Conservation (phyloP, 140 eudicot genomes). For the Ambrosia hybrid region DNA sequence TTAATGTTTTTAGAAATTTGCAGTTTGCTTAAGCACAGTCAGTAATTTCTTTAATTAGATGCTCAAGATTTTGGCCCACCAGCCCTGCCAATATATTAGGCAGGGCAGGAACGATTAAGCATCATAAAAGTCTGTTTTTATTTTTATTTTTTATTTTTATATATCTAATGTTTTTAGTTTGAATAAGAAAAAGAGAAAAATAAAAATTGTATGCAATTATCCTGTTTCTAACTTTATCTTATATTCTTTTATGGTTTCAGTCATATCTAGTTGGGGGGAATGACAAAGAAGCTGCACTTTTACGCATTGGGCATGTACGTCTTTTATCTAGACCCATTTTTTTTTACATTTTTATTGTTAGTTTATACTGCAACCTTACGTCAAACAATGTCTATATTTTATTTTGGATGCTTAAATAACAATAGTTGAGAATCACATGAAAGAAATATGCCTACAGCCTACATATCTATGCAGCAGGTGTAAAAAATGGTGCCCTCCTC, state of each 20-base stretch:
- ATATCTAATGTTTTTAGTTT: not conserved
- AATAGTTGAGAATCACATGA: conserved; percentile 6
- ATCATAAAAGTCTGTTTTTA: not conserved
- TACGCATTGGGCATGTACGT: conserved; percentile 90
- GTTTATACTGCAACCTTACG: conserved; percentile 13
- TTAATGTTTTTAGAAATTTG: not conserved
- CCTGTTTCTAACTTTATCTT: conserved; percentile 19
- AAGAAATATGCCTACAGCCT: not conserved
- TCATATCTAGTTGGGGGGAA: conserved; percentile 63
- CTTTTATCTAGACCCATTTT: conserved; percentile 12
- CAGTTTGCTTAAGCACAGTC: conserved; percentile 6
- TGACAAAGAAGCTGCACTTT: conserved; percentile 75
- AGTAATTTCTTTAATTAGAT: not conserved
- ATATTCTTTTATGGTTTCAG: conserved; percentile 39
- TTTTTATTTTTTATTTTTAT: not conserved
- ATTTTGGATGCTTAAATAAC: not conserved
- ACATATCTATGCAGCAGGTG: not conserved
- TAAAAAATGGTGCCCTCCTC: no score
- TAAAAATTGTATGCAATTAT: not conserved
- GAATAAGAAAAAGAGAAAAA: not conserved
- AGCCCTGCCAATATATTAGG: no score
- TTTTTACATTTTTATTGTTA: conserved; percentile 14
- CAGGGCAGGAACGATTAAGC: not conserved
- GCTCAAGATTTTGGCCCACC: not conserved
- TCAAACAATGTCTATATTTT: not conserved